Evolutionary conservation across 768 basidiomycete species (phyloP).

Genomic region (Rhizopogon salebrosus): DNA sequence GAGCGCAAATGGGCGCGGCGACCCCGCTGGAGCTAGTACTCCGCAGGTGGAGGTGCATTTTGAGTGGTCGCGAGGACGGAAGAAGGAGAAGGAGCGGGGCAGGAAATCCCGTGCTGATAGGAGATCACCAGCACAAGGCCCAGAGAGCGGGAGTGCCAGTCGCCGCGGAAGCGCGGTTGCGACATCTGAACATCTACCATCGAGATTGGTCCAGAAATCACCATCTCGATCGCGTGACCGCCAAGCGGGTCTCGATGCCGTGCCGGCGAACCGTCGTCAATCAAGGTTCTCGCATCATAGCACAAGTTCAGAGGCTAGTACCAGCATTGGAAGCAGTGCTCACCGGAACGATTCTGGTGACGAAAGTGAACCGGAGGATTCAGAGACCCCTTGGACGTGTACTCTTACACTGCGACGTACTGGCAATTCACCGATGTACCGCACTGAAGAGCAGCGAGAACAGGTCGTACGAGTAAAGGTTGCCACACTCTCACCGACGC

Average conservation of each 20-base stretch:
- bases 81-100: constrained; percentile 14
- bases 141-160: constrained; percentile 9
- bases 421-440: constrained; percentile 10
- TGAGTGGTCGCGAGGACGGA: constrained; percentile 61
- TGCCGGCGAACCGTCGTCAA: constrained; percentile 23
- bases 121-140: constrained; percentile 4
- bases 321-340: constrained; percentile 15
- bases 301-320: constrained; percentile 27
- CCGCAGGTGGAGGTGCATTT: constrained; percentile 63
- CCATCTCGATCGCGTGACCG: constrained; percentile 7
- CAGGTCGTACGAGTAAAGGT: constrained; percentile 49
- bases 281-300: constrained; percentile 39
- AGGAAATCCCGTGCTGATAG: constrained; percentile 18
- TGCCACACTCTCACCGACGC: constrained; percentile 84
- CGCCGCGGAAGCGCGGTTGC: constrained; percentile 14
- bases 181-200: constrained; percentile 2
- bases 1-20: constrained; percentile 21
- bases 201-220: constrained; percentile 6
- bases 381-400: constrained; percentile 95
- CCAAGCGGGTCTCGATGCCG: constrained; percentile 3
- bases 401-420: constrained; percentile 61
- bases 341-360: constrained; percentile 49
- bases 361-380: constrained; percentile 93
- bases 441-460: constrained; percentile 7
- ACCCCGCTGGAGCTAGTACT: constrained; percentile 11